Base-by-base conservation (phyloP, 306 rosid species). In the Alnus glutinosa region DNA sequence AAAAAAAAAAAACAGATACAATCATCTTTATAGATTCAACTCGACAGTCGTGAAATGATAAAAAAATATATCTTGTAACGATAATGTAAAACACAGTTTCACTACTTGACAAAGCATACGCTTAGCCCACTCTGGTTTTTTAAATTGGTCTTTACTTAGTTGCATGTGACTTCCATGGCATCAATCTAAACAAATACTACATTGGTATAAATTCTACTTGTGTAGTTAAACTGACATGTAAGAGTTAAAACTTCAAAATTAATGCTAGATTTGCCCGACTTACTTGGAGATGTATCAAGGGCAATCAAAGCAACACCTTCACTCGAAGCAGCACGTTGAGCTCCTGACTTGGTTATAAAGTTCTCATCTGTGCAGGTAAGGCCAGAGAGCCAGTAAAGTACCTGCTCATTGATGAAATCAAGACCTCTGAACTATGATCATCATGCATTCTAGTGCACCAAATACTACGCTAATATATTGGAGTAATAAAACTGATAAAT, bases 241-340 rank as follows among this genome's bases (percentile, higher is more conserved):
- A 12, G 23, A 14, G 49, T 58, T 2, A 52, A 44, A 19, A 71
- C 39, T 4, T 11, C 2, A 11, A 70, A 46, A 57, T 47, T 32
- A 18, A 52, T 30, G 19, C 47, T 14, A 51, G 0, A 73, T 46
- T 51, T 9, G 37, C 18, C 71, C 30, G 71, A 67, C 88, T 80
- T 88, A 95, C 98, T 90, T 52, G 98, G 98, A 69, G 98, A 95
- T 28, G 98, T 95, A 77, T 95, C 98, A 34, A 86, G 97, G n/a
- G 78, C 86, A 85, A 95, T 77, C 77, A 95, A 70, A 64, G 97
- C 98, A 82, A 95, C 67, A 49, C 92, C 94, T 75, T 92, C 86
- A 4, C 75, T 82, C 7, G 98, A 84, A 12, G 98, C 98, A 36
- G 81, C 84, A 37, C 91, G 94, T 76, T 95, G 98, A 83, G 94